Base-by-base conservation (phyloP, 2,329 filamentous ascomycete species). In the Exophiala oligosperma region DNA sequence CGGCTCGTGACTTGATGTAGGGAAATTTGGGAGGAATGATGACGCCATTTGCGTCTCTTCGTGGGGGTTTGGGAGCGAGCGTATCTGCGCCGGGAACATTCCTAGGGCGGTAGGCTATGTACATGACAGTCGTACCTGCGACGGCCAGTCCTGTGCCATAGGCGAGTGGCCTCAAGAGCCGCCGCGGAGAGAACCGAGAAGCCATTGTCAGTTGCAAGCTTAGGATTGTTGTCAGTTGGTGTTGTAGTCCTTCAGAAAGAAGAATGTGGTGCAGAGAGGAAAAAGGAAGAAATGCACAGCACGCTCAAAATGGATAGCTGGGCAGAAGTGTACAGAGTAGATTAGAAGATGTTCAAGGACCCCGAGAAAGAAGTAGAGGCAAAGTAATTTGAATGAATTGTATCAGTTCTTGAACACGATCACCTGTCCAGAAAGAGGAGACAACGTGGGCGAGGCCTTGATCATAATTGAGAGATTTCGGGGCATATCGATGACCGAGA, bases 21-120 rank as follows among this genome's bases (percentile, higher is more conserved):
- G 81, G 80, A 65, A 83, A 83, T 56, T 74, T 76, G 2, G 81
- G 81, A 12, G 77, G 77, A 4, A 77, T 71, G 64, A 87, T 82
- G 60, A 82, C 76, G 46, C 84, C 84, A 56, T 78, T 79, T 64
- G 83, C 80, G 65, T 79, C 81, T 63, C 61, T 35, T 57, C 41
- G 58, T 4, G 61, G 84, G 81, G 48, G 81, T 80, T 69, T 87
- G 82, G 56, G 80, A 77, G 61, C 84, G 83, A 63, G 44, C 6
- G 61, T 56, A 38, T 63, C 61, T 54, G 61, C 61, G 32, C 84
- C 84, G 23, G 84, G 84, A 41, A 87, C 84, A 67, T 86, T 82
- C 66, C 83, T 81, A 28, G 84, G 84, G 50, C 84, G 80, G 69
- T 85, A 84, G 66, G 81, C 77, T 59, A 83, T 75, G 72, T 87